Conservation (phyloP, 345 rosid species). For the Gossypium rotundifolium region DNA sequence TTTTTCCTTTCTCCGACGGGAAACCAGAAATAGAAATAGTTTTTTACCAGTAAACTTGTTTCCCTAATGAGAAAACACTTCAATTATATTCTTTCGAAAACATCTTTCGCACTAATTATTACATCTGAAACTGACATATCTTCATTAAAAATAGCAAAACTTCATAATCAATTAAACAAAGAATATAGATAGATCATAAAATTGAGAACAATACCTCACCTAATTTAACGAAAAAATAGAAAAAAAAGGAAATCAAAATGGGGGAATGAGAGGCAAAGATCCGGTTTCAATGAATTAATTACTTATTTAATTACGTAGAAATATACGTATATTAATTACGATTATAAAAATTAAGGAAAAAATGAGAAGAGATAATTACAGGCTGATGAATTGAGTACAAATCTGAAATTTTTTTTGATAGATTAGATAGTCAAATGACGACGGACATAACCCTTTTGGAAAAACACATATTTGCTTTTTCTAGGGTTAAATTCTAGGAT, state of each 20-base stretch:
- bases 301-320: neutral
- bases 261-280: neutral
- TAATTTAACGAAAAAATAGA: neutral
- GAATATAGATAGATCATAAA: neutral
- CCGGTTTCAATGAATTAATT: neutral
- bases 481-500: too few species aligned
- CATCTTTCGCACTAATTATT: neutral
- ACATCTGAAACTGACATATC: neutral
- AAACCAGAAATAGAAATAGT: neutral
- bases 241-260: neutral
- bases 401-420: neutral
- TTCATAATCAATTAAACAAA: neutral
- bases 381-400: neutral
- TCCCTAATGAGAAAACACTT: neutral
- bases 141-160: neutral
- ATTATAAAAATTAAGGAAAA: neutral
- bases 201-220: neutral
- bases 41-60: neutral
- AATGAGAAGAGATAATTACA: neutral
- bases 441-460: neutral
- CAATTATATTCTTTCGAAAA: neutral
- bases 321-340: too few species aligned
- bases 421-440: neutral
- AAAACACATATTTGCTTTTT: too few species aligned
- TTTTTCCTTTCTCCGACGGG: neutral